A percentile compares a stretch with the other conserved stretches of the same genome.
phyloP scores from a whole-genome alignment of 345 rosid genomes.

The Arabidopsis suecica region DNA sequence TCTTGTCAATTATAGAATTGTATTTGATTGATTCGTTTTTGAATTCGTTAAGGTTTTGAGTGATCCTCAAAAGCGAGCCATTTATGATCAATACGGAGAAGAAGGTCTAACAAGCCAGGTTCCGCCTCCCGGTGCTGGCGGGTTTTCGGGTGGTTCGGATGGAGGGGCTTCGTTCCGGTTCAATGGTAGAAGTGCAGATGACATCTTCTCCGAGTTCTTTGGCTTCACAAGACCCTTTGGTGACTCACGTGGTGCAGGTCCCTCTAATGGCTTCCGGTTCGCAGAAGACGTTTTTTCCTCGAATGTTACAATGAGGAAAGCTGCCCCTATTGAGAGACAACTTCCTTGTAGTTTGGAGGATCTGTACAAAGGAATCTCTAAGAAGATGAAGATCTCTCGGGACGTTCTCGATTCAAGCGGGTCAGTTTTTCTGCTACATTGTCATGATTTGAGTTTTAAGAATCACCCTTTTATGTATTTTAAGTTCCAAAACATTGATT shows the following conservation, averaged over 20 bases:
- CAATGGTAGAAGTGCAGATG: conserved; percentile 81
- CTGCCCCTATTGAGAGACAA: conserved; percentile 72
- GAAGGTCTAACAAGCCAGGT: conserved; percentile 81
- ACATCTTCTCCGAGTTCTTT: conserved; percentile 84
- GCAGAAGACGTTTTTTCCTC: conserved; percentile 65
- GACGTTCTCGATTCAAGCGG: conserved; percentile 69
- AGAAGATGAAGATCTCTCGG: conserved; percentile 93
- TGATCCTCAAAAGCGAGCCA: conserved; percentile 76
- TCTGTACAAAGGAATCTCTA: conserved; percentile 77
- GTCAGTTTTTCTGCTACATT: conserved; percentile 49
- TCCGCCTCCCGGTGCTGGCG: conserved; percentile 74
- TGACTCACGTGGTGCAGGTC: conserved; percentile 63
- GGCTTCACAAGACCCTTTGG: conserved; percentile 72
- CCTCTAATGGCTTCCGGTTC: conserved; percentile 61
- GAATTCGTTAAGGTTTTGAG: conserved; percentile 63
- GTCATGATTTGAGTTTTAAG: conserved; percentile 5
- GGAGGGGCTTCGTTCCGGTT: conserved; percentile 65
- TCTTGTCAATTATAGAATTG: neutral
- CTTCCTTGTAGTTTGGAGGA: conserved; percentile 93
- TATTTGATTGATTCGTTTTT: neutral
- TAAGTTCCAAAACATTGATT: neutral
- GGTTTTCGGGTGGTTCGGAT: conserved; percentile 52
- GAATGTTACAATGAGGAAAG: conserved; percentile 59
- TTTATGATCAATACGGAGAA: conserved; percentile 93
- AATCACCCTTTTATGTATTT: neutral